A percentile compares a stretch with the other conserved stretches of the same genome.
phyloP scores from a whole-genome alignment of 768 basidiomycete species.

The Naganishia friedmannii region DNA sequence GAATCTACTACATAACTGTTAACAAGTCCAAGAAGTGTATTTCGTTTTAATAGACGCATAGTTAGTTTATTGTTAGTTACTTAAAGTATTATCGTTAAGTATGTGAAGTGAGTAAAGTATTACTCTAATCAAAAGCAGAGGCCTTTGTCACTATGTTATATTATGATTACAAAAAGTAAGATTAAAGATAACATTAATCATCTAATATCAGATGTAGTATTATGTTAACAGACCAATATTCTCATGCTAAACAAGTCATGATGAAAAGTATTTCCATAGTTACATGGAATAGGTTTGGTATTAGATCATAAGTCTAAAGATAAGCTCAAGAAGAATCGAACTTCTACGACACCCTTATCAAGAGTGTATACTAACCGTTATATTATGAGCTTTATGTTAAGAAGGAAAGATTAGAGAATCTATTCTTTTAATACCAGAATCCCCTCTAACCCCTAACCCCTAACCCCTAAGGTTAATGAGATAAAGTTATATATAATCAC shows the following conservation, averaged over 20 bases:
- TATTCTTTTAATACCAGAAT: no score
- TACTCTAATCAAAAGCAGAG: no score
- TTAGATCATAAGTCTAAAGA: background rate
- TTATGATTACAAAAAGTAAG: no score
- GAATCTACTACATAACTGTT: constrained; percentile 34
- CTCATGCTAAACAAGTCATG: no score
- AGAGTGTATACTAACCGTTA: constrained; percentile 22
- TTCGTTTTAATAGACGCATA: constrained; percentile 35
- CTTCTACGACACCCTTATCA: constrained; percentile 22
- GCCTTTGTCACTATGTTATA: no score
- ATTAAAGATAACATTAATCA: no score
- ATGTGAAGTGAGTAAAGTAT: background rate
- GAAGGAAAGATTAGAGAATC: no score
- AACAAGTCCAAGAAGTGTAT: constrained; percentile 30
- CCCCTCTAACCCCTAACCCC: no score
- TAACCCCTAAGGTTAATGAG: constrained; percentile 1
- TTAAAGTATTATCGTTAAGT: background rate
- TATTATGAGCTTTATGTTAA: constrained; percentile 19
- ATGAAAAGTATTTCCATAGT: no score
- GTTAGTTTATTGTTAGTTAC: background rate
- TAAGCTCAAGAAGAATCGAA: constrained; percentile 22
- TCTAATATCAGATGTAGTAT: no score
- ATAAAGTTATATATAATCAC: constrained; percentile 17
- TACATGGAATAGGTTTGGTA: no score
- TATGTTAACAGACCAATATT: no score